Evolutionary conservation across 179 eudicot species (phyloP).

Genomic region (Corrigiola litoralis): DNA sequence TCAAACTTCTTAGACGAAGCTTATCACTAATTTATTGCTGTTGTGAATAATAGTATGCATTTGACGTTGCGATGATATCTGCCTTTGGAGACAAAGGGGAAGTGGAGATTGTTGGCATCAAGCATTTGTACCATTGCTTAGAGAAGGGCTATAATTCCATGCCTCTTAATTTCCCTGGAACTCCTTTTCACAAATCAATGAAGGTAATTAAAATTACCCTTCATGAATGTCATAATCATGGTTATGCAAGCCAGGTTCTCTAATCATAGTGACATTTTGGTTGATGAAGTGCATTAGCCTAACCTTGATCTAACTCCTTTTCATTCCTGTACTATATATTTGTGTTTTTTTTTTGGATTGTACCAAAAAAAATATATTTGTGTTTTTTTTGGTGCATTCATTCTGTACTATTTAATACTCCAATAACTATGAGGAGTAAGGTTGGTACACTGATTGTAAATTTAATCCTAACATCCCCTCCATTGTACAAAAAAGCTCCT

Average conservation of each 20-base stretch:
- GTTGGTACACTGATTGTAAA: too few relatives aligned
- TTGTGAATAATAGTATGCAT: constrained; percentile 57
- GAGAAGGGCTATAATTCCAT: constrained; percentile 96
- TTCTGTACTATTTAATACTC: too few relatives aligned
- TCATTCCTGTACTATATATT: constrained; percentile 1
- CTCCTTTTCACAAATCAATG: constrained; percentile 61
- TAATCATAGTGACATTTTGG: constrained; percentile 16
- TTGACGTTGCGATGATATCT: constrained; percentile 73
- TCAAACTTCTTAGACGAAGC: too few relatives aligned
- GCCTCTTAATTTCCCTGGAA: constrained; percentile 82
- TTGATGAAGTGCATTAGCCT: too few relatives aligned
- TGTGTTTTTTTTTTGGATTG: not conserved
- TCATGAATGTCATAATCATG: not conserved
- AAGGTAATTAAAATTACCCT: constrained; percentile 41
- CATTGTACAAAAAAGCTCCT: too few relatives aligned
- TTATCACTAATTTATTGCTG: not conserved
- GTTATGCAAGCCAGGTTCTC: constrained; percentile 4
- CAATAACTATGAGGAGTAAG: too few relatives aligned
- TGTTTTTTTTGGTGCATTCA: too few relatives aligned
- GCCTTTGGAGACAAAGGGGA: constrained; percentile 51
- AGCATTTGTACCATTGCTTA: constrained; percentile 44
- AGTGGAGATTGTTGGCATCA: constrained; percentile 49
- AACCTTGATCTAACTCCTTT: constrained; percentile 9
- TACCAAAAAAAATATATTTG: too few relatives aligned
- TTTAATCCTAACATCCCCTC: too few relatives aligned